A percentile compares a stretch with the other conserved stretches of the same genome.
Evolutionary conservation across 75 land plant species (phyloP).

Genomic region (Selaginella moellendorffii): DNA sequence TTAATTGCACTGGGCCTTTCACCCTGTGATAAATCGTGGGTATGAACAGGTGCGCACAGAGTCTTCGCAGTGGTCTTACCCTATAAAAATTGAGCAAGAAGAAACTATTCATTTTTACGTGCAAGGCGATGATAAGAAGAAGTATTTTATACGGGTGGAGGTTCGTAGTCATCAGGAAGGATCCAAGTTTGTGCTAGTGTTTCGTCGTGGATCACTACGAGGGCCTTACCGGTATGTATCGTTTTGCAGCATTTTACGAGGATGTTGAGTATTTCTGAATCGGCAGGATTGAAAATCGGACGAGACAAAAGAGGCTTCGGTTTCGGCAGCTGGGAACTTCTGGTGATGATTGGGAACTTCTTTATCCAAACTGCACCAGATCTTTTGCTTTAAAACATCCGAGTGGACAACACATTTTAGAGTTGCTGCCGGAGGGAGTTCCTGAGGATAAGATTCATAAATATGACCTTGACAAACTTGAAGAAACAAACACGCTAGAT

Average conservation of each 20-base stretch:
- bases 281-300: slow-evolving; percentile 83
- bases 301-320: slow-evolving; percentile 19
- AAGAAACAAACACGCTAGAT: not conserved
- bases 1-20: too few relatives aligned
- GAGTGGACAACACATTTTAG: slow-evolving; percentile 50
- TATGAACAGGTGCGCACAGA: slow-evolving; percentile 46
- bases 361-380: slow-evolving; percentile 52
- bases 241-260: too few relatives aligned
- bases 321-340: slow-evolving; percentile 54
- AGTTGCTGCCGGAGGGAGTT: slow-evolving; percentile 25
- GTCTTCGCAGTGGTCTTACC: slow-evolving; percentile 72
- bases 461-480: not conserved
- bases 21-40: not conserved
- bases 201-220: slow-evolving; percentile 48
- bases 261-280: too few relatives aligned
- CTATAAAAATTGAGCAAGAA: slow-evolving; percentile 53
- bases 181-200: slow-evolving; percentile 74
- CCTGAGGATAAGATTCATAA: not conserved
- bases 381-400: slow-evolving; percentile 78
- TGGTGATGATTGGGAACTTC: slow-evolving; percentile 50
- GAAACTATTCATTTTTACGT: slow-evolving; percentile 45
- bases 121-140: slow-evolving; percentile 30
- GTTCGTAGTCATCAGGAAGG: slow-evolving; percentile 97
- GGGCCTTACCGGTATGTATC: slow-evolving; percentile 85
- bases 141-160: slow-evolving; percentile 46